Evolutionary conservation across 2,329 filamentous ascomycete species (phyloP).

Genomic region (Aspergillus melleus): DNA sequence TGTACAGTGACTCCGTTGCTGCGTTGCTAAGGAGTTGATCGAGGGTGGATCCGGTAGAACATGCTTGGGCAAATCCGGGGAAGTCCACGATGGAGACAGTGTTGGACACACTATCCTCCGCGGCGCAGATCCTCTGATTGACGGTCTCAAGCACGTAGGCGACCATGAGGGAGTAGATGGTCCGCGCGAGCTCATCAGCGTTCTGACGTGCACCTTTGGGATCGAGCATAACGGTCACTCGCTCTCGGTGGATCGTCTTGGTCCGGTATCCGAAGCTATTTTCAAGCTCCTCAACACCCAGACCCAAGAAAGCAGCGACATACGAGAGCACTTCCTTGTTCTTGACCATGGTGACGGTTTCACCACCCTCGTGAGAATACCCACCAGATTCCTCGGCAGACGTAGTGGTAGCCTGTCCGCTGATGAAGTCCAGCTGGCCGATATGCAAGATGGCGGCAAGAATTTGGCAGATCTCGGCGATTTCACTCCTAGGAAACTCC

Average conservation of each 20-base stretch:
- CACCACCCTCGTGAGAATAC: slow-evolving; percentile 91
- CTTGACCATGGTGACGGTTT: slow-evolving; percentile 80
- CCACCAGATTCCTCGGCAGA: slow-evolving; percentile 89
- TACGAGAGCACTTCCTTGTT: slow-evolving; percentile 88
- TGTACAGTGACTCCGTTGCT: slow-evolving; percentile 87
- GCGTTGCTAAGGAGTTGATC: slow-evolving; percentile 96
- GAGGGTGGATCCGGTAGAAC: slow-evolving; percentile 78
- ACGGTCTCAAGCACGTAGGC: slow-evolving; percentile 91
- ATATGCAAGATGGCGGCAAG: slow-evolving; percentile 94
- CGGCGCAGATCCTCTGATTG: slow-evolving; percentile 84
- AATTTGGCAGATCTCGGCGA: slow-evolving; percentile 95
- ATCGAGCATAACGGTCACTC: slow-evolving; percentile 98
- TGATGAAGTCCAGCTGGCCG: slow-evolving; percentile 92
- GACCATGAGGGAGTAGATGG: slow-evolving; percentile 88
- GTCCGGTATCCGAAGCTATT: slow-evolving; percentile 91
- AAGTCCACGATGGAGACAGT: slow-evolving; percentile 96
- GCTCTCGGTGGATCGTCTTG: slow-evolving; percentile 91
- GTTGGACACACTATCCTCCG: slow-evolving; percentile 86
- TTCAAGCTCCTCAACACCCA: slow-evolving; percentile 78
- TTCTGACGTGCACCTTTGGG: slow-evolving; percentile 85
- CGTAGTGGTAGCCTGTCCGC: slow-evolving; percentile 73
- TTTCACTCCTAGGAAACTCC: slow-evolving; percentile 89
- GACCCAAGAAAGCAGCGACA: slow-evolving; percentile 91
- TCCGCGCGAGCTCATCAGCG: slow-evolving; percentile 89
- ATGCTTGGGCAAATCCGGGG: slow-evolving; percentile 85